Base-by-base conservation (phyloP, 495 filamentous ascomycete genomes). In the Mycothermus thermophilus region DNA sequence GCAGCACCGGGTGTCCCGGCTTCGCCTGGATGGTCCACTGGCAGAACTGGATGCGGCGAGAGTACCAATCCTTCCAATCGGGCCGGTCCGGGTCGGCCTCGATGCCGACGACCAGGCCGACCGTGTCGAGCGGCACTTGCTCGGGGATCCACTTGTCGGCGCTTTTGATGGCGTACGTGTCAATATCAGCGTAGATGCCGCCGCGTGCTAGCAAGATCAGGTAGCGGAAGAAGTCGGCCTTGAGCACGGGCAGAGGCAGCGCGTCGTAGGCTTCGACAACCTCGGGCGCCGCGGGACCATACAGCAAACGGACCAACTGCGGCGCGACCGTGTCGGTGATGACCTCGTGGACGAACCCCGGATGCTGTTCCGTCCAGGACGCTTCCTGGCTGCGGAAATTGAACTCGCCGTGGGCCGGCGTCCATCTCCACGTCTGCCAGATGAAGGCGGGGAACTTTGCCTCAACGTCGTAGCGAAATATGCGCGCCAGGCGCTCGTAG, bases 21-120 rank as follows among this genome's bases (percentile, higher is more conserved):
- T 97, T 97, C 27, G 82, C 62, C 51, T 95, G 88, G 33, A 97
- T 94, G 3, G 90, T 97, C 90, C 90, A 97, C 53, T 97, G 90
- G 57, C 90, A 97, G 57, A 97, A 97, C 49, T 97, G 90, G 32
- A 97, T 84, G 18, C 90, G 69, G 34, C 90, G 79, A 34, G 83
- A 86, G 59, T 95, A 97, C 90, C 90, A 97, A 0, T 93, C 68
- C 22, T 74, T 70, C 90, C 90, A 97, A 48, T 97, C 90, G 2
- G 72, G 69, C 27, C 90, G 71, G 54, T 96, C 86, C 1, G 90
- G 87, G 48, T 97, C 90, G 3, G 90, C 90, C 57, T 97, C 90
- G 40, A 97, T 95, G 27, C 90, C 90, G 44, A 95, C 68, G 15
- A 96, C 77, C 22, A 96, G 62, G 3, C 90, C 92, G 38, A 94